phyloP scores from a whole-genome alignment of 2,329 filamentous ascomycete species.

The Aspergillus piperis region DNA sequence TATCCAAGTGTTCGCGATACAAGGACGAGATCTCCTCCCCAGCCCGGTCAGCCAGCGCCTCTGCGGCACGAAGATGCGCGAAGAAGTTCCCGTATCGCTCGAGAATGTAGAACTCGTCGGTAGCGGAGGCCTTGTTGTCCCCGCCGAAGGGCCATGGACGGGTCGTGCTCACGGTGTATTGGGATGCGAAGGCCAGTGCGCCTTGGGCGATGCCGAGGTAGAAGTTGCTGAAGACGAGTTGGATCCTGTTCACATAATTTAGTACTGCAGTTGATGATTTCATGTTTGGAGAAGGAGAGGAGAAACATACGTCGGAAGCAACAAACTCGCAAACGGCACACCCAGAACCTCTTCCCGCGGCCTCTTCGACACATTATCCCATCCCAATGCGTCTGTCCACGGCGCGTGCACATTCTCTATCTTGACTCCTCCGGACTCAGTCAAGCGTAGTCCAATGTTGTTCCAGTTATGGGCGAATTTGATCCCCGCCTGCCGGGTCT shows the following conservation, averaged over 20 bases:
- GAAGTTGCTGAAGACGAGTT: conserved; percentile 67
- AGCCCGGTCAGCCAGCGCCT: conserved; percentile 60
- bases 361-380: conserved; percentile 54
- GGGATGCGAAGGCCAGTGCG: conserved; percentile 56
- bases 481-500: conserved; percentile 60
- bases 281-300: too few relatives aligned
- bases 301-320: conserved; percentile 57
- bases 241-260: conserved; percentile 48
- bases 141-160: conserved; percentile 66
- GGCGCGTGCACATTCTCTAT: conserved; percentile 60
- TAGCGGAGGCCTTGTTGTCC: conserved; percentile 60
- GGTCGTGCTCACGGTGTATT: conserved; percentile 60
- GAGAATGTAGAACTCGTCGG: conserved; percentile 67
- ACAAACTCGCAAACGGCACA: conserved; percentile 58
- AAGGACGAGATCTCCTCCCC: conserved; percentile 52
- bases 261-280: too few relatives aligned
- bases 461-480: conserved; percentile 61
- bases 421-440: conserved; percentile 63
- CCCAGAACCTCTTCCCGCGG: conserved; percentile 54
- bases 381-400: conserved; percentile 65
- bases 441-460: conserved; percentile 64
- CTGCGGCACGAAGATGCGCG: conserved; percentile 62
- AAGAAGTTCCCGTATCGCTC: conserved; percentile 65
- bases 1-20: conserved; percentile 46
- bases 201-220: conserved; percentile 65